A percentile compares a stretch with the other conserved stretches of the same genome.
These are phyloP conservation scores for Aureobasidium sp. DNA, from an alignment of 2,329 filamentous ascomycete species.

Conservation along the genomic window DNA sequence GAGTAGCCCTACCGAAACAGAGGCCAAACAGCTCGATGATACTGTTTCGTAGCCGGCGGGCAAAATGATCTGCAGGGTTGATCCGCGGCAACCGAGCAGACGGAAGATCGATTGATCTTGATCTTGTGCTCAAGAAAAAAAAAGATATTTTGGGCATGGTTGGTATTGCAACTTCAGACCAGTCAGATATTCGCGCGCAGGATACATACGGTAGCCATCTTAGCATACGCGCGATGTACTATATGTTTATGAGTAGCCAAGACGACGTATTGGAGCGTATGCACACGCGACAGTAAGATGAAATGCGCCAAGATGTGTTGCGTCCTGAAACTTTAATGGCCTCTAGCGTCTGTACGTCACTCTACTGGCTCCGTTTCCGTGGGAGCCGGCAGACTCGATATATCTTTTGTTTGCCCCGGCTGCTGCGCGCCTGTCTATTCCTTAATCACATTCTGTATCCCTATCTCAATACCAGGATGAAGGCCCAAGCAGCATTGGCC, in stretches of 20 bases:
- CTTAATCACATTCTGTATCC: background rate
- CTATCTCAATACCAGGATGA: constrained; percentile 2
- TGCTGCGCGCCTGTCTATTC: background rate
- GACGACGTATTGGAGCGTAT: background rate
- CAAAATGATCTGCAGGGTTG: constrained; percentile 2
- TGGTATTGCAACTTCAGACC: background rate
- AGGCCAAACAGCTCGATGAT: background rate
- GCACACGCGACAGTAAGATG: constrained; percentile 1
- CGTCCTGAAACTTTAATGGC: constrained; percentile 12
- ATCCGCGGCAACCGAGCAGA: background rate
- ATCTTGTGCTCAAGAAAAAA: background rate
- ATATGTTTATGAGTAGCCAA: background rate
- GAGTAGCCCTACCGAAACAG: background rate
- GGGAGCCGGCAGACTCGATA: constrained; percentile 2
- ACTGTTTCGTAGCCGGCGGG: background rate
- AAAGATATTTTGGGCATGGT: background rate
- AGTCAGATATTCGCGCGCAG: too few species aligned
- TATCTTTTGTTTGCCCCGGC: constrained; percentile 7
- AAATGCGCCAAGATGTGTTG: background rate
- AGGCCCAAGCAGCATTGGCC: constrained; percentile 9
- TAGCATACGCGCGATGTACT: background rate
- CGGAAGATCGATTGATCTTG: constrained; percentile 6
- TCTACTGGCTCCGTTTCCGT: constrained; percentile 4
- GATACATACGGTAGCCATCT: background rate
- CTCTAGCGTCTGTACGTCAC: constrained; percentile 1